Evolutionary conservation across 2,329 filamentous ascomycete species (phyloP), one percentile per base, ranked within the genome.

Genomic region (Ophiocordyceps camponoti-saundersi): DNA sequence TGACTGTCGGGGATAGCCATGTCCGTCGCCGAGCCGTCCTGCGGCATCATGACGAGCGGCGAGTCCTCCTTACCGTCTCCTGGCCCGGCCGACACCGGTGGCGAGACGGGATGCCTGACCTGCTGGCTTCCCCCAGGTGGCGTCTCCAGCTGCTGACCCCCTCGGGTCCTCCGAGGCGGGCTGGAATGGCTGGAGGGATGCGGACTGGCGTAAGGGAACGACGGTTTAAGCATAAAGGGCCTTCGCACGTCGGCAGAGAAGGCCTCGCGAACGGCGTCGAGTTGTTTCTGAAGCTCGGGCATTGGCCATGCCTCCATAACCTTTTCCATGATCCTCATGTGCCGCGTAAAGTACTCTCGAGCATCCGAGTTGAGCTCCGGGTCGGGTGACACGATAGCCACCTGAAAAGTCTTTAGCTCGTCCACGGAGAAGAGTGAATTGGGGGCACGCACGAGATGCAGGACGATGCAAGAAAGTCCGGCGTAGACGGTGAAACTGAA

Each of bases 401-500:
- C 83, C 89, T 93, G 36, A 29, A 8, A 15, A n/a, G 13, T 16
- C 12, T 10, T 36, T 13, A 36, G 32, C 32, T 36, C 11, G 18
- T 16, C 12, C 12, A 26, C 22, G 7, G 12, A 5, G 13, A 15
- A 12, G 8, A 3, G 13, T 6, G 21, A 20, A 21, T 11, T 15
- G 16, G 15, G 39, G 21, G 7, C 16, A 75, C 86, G 64, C 71
- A 95, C 90, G 64, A 96, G 65, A 63, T 96, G 89, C 47, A 96
- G 74, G 64, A 95, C 89, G 22, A 90, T 89, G 67, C 89, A 95
- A 1, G 87, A 92, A 43, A 96, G 68, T 23, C 95, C 79, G 48
- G 82, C 80, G 58, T 96, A 96, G n/a, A 96, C 87, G 6, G 86
- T 87, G 57, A 95, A 96, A 63, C 89, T 95, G 60, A 94, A 88